Conservation (phyloP, 352 stramenopile species). For the Phytophthora pseudosyringae region DNA sequence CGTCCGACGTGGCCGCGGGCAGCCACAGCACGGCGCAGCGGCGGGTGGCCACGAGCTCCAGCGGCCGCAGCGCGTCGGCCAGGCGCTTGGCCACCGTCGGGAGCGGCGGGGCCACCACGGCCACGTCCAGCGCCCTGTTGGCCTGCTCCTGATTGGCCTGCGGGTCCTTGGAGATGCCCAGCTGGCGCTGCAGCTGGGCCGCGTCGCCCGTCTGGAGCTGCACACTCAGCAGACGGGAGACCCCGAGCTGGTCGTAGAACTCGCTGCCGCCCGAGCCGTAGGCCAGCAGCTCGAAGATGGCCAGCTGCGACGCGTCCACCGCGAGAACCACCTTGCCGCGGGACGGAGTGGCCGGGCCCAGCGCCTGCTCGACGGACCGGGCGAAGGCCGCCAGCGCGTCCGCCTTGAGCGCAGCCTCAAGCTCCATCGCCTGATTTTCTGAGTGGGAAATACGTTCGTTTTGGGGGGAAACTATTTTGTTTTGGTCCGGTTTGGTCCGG, state of each 20-base stretch:
- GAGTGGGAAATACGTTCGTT: neutral
- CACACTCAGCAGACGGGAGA: constrained; percentile 59
- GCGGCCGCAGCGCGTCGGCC: constrained; percentile 47
- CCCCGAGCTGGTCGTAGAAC: constrained; percentile 63
- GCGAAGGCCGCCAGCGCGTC: constrained; percentile 58
- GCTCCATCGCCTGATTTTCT: constrained; percentile 19
- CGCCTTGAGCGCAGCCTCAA: constrained; percentile 59
- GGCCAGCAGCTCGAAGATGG: constrained; percentile 74
- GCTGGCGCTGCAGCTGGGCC: constrained; percentile 40
- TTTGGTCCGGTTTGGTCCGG: too few species aligned
- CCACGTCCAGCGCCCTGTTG: constrained; percentile 33
- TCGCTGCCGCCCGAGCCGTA: constrained; percentile 66
- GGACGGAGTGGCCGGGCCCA: constrained; percentile 7
- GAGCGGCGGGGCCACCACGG: constrained; percentile 63
- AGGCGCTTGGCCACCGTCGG: constrained; percentile 59
- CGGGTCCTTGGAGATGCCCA: constrained; percentile 33
- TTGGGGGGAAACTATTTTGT: neutral
- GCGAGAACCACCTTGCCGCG: constrained; percentile 45
- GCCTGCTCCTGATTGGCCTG: constrained; percentile 27
- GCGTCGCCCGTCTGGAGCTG: constrained; percentile 41
- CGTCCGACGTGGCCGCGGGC: constrained; percentile 59
- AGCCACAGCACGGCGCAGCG: constrained; percentile 68
- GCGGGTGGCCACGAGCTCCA: constrained; percentile 29
- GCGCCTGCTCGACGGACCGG: constrained; percentile 30
- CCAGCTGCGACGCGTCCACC: constrained; percentile 58